These are phyloP conservation scores for Ophiostoma himal-ulmi DNA, from an alignment of 2,329 filamentous ascomycete species.

Conservation along the genomic window DNA sequence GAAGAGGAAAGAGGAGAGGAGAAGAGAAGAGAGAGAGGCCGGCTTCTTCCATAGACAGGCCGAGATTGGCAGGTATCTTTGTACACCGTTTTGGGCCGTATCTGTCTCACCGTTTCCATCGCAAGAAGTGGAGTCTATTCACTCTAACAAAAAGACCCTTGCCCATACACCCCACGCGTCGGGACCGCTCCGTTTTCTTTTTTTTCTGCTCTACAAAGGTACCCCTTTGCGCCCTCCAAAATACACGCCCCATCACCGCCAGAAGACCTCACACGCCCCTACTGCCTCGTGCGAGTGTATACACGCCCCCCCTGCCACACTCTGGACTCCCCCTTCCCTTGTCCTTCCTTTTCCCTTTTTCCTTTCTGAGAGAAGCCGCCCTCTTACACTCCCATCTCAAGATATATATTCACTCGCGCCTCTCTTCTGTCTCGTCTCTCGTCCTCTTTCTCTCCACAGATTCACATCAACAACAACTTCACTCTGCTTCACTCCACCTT, in stretches of 20 bases:
- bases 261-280: too few relatives aligned
- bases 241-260: not conserved
- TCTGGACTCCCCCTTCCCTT: conserved; percentile 11
- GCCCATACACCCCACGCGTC: conserved; percentile 1
- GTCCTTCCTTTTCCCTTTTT: not conserved
- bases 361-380: not conserved
- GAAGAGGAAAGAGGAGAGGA: not conserved
- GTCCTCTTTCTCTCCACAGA: conserved; percentile 7
- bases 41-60: not conserved
- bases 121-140: not conserved
- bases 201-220: not conserved
- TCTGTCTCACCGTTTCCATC: conserved; percentile 3
- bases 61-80: not conserved
- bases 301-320: conserved; percentile 1
- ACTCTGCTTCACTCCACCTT: not conserved
- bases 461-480: conserved; percentile 1
- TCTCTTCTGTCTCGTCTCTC: not conserved
- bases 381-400: conserved; percentile 5
- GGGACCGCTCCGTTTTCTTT: conserved; percentile 8
- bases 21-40: not conserved
- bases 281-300: not conserved
- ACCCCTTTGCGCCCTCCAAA: not conserved
- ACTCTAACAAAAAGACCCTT: not conserved
- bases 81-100: not conserved
- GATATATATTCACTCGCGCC: conserved; percentile 13